Percentiles rank a stretch among this genome's conserved stretches.
These are phyloP conservation scores for Plasmodium knowlesi DNA, from an alignment of 169 alveolate genomes.

Conservation along the genomic window DNA sequence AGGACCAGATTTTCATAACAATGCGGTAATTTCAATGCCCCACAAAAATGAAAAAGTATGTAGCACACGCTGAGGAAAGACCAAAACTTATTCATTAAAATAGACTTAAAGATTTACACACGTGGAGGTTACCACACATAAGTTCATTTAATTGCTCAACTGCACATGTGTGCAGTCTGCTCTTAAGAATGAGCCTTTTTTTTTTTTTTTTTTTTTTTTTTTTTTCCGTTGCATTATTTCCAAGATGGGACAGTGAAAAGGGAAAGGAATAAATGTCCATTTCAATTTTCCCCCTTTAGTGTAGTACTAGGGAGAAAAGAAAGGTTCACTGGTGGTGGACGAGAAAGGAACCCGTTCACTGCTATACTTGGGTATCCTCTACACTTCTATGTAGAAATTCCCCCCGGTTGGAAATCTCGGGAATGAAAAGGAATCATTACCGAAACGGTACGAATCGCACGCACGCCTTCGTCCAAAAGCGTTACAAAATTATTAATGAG, in stretches of 20 bases:
- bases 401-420: not conserved
- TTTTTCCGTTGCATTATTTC: not conserved
- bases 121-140: not conserved
- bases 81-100: slow-evolving; percentile 31
- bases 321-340: not conserved
- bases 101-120: not conserved
- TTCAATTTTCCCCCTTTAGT: not conserved
- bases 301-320: not conserved
- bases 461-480: not conserved
- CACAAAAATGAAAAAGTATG: slow-evolving; percentile 5
- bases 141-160: not conserved
- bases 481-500: not conserved
- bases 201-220: too few species aligned
- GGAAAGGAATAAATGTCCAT: not conserved
- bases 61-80: not conserved
- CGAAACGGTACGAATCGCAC: not conserved
- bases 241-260: not conserved
- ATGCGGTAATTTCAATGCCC: not conserved
- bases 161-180: not conserved
- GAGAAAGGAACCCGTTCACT: not conserved
- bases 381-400: not conserved
- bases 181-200: not conserved
- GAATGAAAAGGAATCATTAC: not conserved
- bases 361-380: not conserved
- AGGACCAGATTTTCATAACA: not conserved